Percentiles rank a stretch among this genome's conserved stretches.
These are phyloP conservation scores for Harringtonia aguacate DNA, from an alignment of 2,329 filamentous ascomycete species.

Conservation along the genomic window DNA sequence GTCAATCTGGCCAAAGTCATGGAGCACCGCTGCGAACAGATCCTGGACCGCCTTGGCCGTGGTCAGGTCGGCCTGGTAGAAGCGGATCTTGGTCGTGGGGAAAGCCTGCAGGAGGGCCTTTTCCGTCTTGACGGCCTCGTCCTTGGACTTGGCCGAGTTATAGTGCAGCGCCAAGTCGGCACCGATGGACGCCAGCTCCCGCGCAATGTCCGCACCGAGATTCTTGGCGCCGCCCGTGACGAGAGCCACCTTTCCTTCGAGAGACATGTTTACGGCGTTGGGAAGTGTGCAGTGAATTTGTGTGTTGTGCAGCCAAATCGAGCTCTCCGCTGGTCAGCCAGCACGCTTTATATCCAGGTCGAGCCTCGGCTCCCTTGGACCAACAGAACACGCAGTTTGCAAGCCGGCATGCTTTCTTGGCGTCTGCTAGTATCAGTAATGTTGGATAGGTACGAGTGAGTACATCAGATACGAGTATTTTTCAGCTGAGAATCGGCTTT, in stretches of 20 bases:
- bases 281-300: too few species aligned
- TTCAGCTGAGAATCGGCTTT: too few species aligned
- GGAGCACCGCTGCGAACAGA: conserved; percentile 27
- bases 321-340: too few species aligned
- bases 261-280: conserved; percentile 13
- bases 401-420: too few species aligned
- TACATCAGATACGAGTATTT: too few species aligned
- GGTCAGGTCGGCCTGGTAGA: conserved; percentile 33
- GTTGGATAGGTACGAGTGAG: too few species aligned
- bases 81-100: conserved; percentile 21
- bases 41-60: conserved; percentile 25
- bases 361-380: too few species aligned
- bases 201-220: conserved; percentile 27
- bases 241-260: conserved; percentile 26
- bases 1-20: conserved; percentile 33
- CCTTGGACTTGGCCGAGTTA: conserved; percentile 27
- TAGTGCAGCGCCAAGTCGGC: conserved; percentile 22
- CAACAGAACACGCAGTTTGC: too few species aligned
- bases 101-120: conserved; percentile 22
- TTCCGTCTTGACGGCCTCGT: conserved; percentile 23
- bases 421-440: background rate
- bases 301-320: too few species aligned
- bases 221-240: conserved; percentile 31
- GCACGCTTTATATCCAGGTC: too few species aligned
- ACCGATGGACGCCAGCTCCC: conserved; percentile 23